Evolutionary conservation across 257 asterid genomes (phyloP).

Genomic region (Gentiana macrophylla): DNA sequence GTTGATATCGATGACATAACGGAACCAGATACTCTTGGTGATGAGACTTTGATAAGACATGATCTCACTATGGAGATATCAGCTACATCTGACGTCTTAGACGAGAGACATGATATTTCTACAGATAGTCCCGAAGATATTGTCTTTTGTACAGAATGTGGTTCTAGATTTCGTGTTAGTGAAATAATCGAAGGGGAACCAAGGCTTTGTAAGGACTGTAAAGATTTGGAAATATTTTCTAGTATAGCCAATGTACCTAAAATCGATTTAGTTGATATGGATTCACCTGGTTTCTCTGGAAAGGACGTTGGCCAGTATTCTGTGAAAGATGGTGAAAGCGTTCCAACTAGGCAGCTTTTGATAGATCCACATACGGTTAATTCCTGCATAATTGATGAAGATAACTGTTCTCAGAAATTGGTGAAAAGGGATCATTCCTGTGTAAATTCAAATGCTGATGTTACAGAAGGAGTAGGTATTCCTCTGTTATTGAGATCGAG

Average conservation of each 20-base stretch:
- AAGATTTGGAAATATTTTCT: conserved; percentile 27
- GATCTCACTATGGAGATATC: conserved; percentile 20
- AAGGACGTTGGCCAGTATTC: conserved; percentile 17
- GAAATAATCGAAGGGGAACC: conserved; percentile 39
- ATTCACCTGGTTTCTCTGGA: conserved; percentile 20
- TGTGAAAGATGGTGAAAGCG: conserved; percentile 23
- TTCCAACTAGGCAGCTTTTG: conserved; percentile 15
- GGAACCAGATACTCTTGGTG: conserved; percentile 19
- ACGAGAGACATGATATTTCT: conserved; percentile 16
- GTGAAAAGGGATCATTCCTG: conserved; percentile 13
- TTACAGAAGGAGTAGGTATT: conserved; percentile 63
- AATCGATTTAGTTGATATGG: conserved; percentile 13
- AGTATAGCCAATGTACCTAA: conserved; percentile 13
- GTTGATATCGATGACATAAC: conserved; percentile 19
- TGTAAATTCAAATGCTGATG: conserved; percentile 31
- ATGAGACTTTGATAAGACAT: conserved; percentile 21
- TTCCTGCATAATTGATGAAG: conserved; percentile 13
- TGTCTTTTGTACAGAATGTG: conserved; percentile 54
- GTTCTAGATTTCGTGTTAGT: conserved; percentile 22
- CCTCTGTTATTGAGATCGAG: conserved; percentile 59
- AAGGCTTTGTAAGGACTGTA: conserved; percentile 52
- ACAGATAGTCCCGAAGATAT: conserved; percentile 22
- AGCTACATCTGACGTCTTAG: conserved; percentile 24
- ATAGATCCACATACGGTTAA: conserved; percentile 15
- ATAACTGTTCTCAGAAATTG: conserved; percentile 14